A percentile compares a stretch with the other conserved stretches of the same genome.
phyloP scores from a whole-genome alignment of 2,329 filamentous ascomycete genomes.

The Cladosporium colombiae region DNA sequence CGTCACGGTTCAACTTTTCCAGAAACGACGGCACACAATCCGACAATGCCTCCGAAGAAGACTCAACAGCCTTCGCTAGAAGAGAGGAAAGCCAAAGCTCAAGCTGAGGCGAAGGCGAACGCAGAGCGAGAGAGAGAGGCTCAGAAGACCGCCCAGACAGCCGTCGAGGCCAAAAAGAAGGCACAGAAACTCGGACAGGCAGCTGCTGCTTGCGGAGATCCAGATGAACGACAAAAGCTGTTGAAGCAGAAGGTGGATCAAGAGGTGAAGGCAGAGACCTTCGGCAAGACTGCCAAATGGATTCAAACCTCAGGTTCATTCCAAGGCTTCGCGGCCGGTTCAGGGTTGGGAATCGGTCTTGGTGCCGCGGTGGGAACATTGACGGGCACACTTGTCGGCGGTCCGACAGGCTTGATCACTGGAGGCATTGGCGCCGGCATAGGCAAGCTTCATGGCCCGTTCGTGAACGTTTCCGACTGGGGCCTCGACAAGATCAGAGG shows the following conservation, averaged over 20 bases:
- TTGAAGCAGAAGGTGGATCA: conserved; percentile 34
- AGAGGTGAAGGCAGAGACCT: conserved; percentile 34
- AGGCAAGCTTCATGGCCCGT: conserved; percentile 33
- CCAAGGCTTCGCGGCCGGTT: conserved; percentile 35
- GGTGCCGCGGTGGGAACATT: conserved; percentile 33
- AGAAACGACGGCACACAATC: neutral
- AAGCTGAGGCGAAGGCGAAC: conserved; percentile 9
- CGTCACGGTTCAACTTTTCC: neutral
- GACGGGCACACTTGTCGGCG: conserved; percentile 36
- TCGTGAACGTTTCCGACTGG: conserved; percentile 33
- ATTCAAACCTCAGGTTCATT: conserved; percentile 31
- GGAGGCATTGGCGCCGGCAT: conserved; percentile 33
- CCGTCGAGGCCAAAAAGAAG: conserved; percentile 31
- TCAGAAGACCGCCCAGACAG: conserved; percentile 29
- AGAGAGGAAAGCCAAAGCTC: conserved; percentile 10
- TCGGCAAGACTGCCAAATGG: conserved; percentile 38
- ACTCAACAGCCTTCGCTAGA: conserved; percentile 4
- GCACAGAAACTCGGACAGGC: conserved; percentile 33
- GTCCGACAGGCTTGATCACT: conserved; percentile 29
- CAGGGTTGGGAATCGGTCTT: conserved; percentile 34
- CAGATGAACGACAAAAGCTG: conserved; percentile 36
- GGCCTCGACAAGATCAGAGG: conserved; percentile 30
- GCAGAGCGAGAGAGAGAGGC: conserved; percentile 27
- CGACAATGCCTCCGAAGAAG: conserved; percentile 1
- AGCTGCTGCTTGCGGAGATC: conserved; percentile 33